Conservation (phyloP, 306 rosid species). For the Sechiopsis laciniata region DNA sequence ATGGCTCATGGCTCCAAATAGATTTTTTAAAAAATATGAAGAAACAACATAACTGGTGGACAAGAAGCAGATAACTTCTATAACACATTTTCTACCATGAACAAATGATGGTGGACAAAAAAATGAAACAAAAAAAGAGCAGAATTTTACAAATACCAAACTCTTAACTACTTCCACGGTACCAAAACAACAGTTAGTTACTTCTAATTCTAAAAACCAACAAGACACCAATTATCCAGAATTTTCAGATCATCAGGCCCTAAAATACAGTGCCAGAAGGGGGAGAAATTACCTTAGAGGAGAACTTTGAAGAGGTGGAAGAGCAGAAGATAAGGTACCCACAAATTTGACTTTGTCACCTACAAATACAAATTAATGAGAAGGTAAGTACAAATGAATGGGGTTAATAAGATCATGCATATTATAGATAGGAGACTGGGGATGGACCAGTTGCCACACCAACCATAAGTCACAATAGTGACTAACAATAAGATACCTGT, state of each 20-base stretch:
- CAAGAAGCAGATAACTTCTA: not conserved
- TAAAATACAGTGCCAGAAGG: slow-evolving; percentile 1
- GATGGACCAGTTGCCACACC: slow-evolving; percentile 3
- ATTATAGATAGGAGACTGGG: not conserved
- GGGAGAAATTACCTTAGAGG: slow-evolving; percentile 53
- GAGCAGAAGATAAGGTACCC: slow-evolving; percentile 48
- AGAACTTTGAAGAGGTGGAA: slow-evolving; percentile 38
- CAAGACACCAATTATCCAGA: not conserved
- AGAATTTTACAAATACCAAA: not conserved
- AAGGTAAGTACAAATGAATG: slow-evolving; percentile 29
- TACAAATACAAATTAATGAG: slow-evolving; percentile 45
- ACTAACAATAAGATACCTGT: slow-evolving; percentile 39
- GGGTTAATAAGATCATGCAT: not conserved
- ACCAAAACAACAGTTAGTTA: not conserved
- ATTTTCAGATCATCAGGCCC: not conserved
- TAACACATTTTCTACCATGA: not conserved
- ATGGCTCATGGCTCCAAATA: not conserved
- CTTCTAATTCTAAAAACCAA: not conserved
- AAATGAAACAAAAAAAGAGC: not conserved
- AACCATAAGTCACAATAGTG: slow-evolving; percentile 12
- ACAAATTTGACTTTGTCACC: slow-evolving; percentile 89
- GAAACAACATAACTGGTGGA: not conserved
- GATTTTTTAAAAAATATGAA: not conserved
- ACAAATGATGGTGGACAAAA: not conserved
- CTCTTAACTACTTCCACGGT: not conserved